Evolutionary conservation across 2,329 filamentous ascomycete genomes (phyloP), one percentile per base, ranked within the genome.

Genomic region (Penicillium brevicompactum): DNA sequence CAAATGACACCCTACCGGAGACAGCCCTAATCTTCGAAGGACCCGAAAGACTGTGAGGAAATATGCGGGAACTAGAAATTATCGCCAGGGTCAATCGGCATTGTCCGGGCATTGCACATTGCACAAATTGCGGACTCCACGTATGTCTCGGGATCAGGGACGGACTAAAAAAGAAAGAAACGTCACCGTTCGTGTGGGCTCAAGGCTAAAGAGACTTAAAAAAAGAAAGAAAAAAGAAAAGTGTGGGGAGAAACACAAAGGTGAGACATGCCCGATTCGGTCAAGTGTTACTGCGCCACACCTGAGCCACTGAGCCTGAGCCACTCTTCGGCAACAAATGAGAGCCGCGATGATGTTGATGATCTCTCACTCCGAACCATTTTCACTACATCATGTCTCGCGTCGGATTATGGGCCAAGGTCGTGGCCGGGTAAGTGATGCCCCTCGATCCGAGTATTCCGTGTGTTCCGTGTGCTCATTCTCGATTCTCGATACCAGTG

Each of bases 401-500:
- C 49, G 70, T 72, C 27, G 73, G 68, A 58, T 76, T 78, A 47
- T 84, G 80, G 75, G 61, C 84, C 58, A 94, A 94, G 78, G 90
- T 93, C 84, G 65, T 87, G 5, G 76, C 79, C 49, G 84, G 81
- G 90, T 92, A 79, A 77, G 86, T 74, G 48, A 45, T 38, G 13
- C 31, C 21, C 3, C 61, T 55, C 49, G 58, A 47, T 34, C 34
- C 34, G 34, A n/a, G 34, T n/a, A n/a, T n/a, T n/a, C 34, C 34
- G 34, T 18, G 18, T 18, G 18, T 18, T 18, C 18, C 18, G 2
- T 18, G 18, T n/a, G 34, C 34, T 37, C 11, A 37, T 37, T 13
- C 14, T 34, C 13, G 18, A 18, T 18, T 18, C 18, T 18, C 18
- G 1, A 18, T 21, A n/a, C 47, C 41, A 97, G 92, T 56, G 90